Evolutionary conservation across 2,329 filamentous ascomycete genomes (phyloP), one percentile per base, ranked within the genome.

Genomic region (Aspergillus sp.): DNA sequence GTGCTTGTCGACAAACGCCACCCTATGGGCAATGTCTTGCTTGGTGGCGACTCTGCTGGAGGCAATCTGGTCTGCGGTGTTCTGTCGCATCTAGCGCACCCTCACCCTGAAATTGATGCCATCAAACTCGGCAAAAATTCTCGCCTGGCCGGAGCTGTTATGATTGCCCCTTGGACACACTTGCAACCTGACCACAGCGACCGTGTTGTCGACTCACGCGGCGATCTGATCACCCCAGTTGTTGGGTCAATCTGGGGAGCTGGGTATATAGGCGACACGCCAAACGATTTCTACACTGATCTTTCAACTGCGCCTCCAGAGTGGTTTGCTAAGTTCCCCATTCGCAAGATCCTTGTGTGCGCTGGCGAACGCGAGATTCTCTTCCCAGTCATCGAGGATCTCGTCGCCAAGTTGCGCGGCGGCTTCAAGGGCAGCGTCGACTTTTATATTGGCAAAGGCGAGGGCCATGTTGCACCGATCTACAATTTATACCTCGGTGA

Each of bases 131-230:
- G n/a, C 5, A 22, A 26, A 8, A 64, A 70, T 0, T 67, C 66
- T 3, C 78, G 76, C 8, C 70, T 87, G 15, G 77, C 77, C 2
- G 83, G 78, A 3, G 76, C 79, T 0, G 65, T 86, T 7, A 73
- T 86, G 6, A 79, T 88, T 55, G 81, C 79, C 0, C 85, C 85
- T 0, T 88, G 85, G 85, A 74, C 78, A 2, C 77, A 77, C 1
- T 81, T 87, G 59, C 72, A 76, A n/a, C 74, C 73, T 1, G 69
- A 77, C 17, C 77, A 77, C 24, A 68, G 72, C 0, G 76, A 75
- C 2, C 78, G 76, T 45, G 64, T 66, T 6, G 68, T 71, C 8
- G 85, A 86, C 56, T 72, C 73, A 3, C 72, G 77, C 22, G 82
- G 79, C 42, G 84, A 87, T 64, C 70, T 81, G 52, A 75, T 87